phyloP scores from a whole-genome alignment of 164 flowering plant species.

The Malania oleifera region DNA sequence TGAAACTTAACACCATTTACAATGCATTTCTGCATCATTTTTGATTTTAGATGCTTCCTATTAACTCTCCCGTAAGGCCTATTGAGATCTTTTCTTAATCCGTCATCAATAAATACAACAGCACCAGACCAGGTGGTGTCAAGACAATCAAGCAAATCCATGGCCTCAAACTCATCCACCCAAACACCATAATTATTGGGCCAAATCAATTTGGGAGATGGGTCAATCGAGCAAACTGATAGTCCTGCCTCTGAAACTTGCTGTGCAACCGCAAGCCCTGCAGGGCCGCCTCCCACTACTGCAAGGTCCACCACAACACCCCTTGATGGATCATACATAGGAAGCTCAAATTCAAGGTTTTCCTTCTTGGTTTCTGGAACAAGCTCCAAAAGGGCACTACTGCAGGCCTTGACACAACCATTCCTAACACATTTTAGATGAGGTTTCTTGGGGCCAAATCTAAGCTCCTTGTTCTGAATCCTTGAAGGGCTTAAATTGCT shows the following conservation, averaged over 20 bases:
- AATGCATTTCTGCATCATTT: slow-evolving; percentile 86
- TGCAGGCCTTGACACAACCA: slow-evolving; percentile 35
- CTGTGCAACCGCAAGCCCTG: slow-evolving; percentile 94
- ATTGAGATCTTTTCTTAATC: slow-evolving; percentile 43
- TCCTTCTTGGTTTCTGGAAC: slow-evolving; percentile 85
- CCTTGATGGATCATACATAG: slow-evolving; percentile 69
- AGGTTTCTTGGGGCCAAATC: slow-evolving; percentile 28
- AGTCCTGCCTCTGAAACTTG: slow-evolving; percentile 88
- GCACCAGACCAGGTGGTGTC: slow-evolving; percentile 94
- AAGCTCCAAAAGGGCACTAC: slow-evolving; percentile 71
- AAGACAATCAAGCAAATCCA: slow-evolving; percentile 92
- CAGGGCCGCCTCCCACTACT: slow-evolving; percentile 93
- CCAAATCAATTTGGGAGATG: slow-evolving; percentile 79
- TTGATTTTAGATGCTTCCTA: slow-evolving; percentile 75
- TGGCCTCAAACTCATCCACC: slow-evolving; percentile 96
- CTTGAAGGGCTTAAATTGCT: slow-evolving; percentile 29
- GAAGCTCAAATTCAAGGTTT: slow-evolving; percentile 80
- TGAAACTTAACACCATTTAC: slow-evolving; percentile 83
- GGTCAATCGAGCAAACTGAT: slow-evolving; percentile 81
- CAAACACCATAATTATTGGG: slow-evolving; percentile 96
- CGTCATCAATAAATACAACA: slow-evolving; percentile 57
- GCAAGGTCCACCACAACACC: slow-evolving; percentile 66
- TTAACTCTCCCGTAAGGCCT: slow-evolving; percentile 90
- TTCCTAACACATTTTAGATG: slow-evolving; percentile 24
- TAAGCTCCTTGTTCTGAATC: slow-evolving; percentile 31